Evolutionary conservation across 1,284 basidiomycete genomes (phyloP).

Genomic region (Neotropicomus parvogracilis): DNA sequence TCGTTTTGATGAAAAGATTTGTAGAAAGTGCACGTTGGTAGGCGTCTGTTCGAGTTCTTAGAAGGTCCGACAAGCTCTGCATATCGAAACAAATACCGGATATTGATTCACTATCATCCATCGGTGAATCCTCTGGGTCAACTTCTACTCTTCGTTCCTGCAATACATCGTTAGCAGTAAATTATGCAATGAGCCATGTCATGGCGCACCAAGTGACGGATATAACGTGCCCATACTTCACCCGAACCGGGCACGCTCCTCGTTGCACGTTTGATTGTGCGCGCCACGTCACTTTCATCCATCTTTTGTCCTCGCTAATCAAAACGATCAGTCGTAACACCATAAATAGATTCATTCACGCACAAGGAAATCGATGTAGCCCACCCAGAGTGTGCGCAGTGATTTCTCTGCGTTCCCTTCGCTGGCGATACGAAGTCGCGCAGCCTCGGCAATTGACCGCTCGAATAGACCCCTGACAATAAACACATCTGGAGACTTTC

Average conservation of each 20-base stretch:
- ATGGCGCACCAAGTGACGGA: conserved; percentile 55
- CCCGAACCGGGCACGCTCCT: conserved; percentile 68
- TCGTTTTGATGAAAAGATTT: conserved; percentile 44
- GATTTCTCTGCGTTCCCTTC: conserved; percentile 54
- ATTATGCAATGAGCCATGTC: neutral
- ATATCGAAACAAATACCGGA: conserved; percentile 23
- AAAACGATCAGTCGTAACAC: conserved; percentile 1
- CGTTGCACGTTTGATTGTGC: conserved; percentile 50
- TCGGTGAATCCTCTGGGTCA: conserved; percentile 18
- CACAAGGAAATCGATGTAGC: conserved; percentile 59
- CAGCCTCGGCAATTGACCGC: conserved; percentile 72
- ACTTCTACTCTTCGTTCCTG: conserved; percentile 41
- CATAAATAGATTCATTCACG: conserved; percentile 3
- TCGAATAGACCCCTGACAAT: conserved; percentile 69
- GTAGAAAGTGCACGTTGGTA: conserved; percentile 56
- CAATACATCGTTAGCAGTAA: neutral
- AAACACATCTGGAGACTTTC: conserved; percentile 60
- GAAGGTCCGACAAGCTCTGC: neutral
- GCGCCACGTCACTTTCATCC: conserved; percentile 40
- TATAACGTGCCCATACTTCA: conserved; percentile 69
- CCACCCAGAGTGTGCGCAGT: conserved; percentile 60
- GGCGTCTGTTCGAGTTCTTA: conserved; percentile 40
- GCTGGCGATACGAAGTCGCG: conserved; percentile 49
- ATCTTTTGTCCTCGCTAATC: conserved; percentile 47
- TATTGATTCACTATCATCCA: conserved; percentile 38